Evolutionary conservation across 371 early-diverging fungal species (phyloP).

Genomic region (Mucor lusitanicus): DNA sequence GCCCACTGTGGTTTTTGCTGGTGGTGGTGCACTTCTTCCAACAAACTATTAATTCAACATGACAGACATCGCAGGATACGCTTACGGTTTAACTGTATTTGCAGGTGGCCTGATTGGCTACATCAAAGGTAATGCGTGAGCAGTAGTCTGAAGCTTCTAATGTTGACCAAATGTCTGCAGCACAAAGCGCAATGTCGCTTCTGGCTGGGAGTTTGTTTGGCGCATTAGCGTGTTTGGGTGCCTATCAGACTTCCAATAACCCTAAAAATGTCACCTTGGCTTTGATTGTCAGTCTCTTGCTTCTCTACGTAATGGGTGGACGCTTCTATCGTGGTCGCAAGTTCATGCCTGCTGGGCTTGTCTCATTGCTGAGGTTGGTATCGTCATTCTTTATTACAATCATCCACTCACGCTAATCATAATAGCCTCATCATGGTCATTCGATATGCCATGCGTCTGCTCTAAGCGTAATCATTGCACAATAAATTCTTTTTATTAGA

Average conservation of each 20-base stretch:
- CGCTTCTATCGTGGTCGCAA: constrained; percentile 57
- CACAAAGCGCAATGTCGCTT: constrained; percentile 51
- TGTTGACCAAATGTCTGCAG: constrained; percentile 10
- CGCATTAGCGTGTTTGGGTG: constrained; percentile 37
- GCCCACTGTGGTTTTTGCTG: background rate
- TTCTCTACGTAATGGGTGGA: constrained; percentile 60
- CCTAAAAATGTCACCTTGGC: constrained; percentile 47
- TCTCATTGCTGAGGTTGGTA: constrained; percentile 47
- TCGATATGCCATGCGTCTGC: constrained; percentile 26
- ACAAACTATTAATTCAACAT: constrained; percentile 13
- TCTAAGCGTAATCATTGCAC: background rate
- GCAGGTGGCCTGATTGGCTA: constrained; percentile 50
- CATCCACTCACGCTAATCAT: background rate
- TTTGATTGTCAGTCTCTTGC: constrained; percentile 42
- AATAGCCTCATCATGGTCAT: constrained; percentile 32
- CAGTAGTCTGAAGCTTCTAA: too few species aligned
- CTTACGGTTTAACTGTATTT: constrained; percentile 36
- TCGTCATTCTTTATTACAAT: background rate
- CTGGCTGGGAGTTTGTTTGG: constrained; percentile 48
- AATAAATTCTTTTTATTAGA: background rate
- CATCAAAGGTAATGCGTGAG: constrained; percentile 38
- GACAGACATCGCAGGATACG: constrained; percentile 47
- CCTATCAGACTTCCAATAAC: constrained; percentile 44
- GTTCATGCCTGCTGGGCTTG: constrained; percentile 68
- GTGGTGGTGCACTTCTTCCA: background rate